A percentile compares a stretch with the other conserved stretches of the same genome.
These are phyloP conservation scores for Sechiopsis laciniata DNA, from an alignment of 306 rosid species.

Conservation along the genomic window DNA sequence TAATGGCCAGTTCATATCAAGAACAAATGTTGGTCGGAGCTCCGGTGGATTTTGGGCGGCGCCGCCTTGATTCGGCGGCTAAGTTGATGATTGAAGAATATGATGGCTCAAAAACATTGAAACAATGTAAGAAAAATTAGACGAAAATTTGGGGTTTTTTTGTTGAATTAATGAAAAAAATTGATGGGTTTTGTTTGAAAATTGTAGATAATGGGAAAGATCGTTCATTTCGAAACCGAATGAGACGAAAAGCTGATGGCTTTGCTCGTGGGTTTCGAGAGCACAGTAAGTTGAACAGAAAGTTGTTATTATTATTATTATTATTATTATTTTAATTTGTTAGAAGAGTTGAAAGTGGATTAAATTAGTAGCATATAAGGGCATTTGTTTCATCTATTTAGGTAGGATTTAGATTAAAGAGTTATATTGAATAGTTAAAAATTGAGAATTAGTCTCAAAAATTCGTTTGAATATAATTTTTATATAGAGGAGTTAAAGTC, in stretches of 20 bases:
- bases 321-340: no score
- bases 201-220: conserved; percentile 15
- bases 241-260: background rate
- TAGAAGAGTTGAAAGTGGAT: no score
- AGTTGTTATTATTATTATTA: no score
- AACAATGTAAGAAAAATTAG: background rate
- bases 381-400: no score
- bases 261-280: conserved; percentile 7
- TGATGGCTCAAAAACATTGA: background rate
- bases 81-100: background rate
- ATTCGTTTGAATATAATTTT: no score
- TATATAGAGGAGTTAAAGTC: no score
- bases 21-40: background rate
- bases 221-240: background rate
- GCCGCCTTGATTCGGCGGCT: background rate
- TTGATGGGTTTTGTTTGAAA: background rate
- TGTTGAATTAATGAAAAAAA: no score
- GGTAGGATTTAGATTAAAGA: no score
- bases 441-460: no score
- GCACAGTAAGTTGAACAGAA: background rate
- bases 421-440: no score
- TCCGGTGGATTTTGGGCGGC: background rate
- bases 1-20: background rate
- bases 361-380: no score
- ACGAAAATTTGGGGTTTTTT: background rate